Base-by-base conservation (phyloP, 1,284 basidiomycete species). In the Marasmius oreades region DNA sequence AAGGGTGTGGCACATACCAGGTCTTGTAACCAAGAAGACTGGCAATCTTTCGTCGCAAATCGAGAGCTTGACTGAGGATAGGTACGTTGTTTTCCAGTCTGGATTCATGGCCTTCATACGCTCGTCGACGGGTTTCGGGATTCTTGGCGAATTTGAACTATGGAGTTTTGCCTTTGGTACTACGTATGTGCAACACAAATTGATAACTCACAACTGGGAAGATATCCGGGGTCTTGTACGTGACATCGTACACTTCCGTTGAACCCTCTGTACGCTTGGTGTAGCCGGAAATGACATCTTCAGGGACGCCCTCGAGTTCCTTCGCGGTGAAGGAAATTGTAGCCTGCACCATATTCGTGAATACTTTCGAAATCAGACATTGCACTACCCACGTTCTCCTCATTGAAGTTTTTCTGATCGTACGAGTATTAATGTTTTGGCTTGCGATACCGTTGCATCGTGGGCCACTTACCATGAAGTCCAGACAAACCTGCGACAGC, bases 351-450 rank as follows among this genome's bases (percentile, higher is more conserved):
- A 3, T 26, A 51, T 26, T 33, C 14, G 42, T 57, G 10, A 52
- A 53, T 18, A 59, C 55, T 48, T 39, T 53, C 33, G 10, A 45
- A 57, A n/a, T 12, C 18, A 44, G 20, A 8, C 5, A 1, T 14
- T 2, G 18, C 45, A 20, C 18, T 8, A 39, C 72, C 48, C 62
- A 90, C 90, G 54, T 86, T 86, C 66, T 93, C 92, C 69, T 93
- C 89, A 63, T 92, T 93, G 70, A 86, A 90, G 72, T 92, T 91
- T 86, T 90, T 90, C 84, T 90, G 62, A 47, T 23, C 55, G 20
- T 52, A 28, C 44, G 23, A 33, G 20, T 37, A 26, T 23, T 31
- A 11, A 54, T 52, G 22, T 50, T 10, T 20, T 23, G 53, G 11
- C 34, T 7, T 22, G 57, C n/a, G 3, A 43, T 5, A 14, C 16